Conservation (phyloP, 208 protist genomes). For the Trypanosoma caninum region DNA sequence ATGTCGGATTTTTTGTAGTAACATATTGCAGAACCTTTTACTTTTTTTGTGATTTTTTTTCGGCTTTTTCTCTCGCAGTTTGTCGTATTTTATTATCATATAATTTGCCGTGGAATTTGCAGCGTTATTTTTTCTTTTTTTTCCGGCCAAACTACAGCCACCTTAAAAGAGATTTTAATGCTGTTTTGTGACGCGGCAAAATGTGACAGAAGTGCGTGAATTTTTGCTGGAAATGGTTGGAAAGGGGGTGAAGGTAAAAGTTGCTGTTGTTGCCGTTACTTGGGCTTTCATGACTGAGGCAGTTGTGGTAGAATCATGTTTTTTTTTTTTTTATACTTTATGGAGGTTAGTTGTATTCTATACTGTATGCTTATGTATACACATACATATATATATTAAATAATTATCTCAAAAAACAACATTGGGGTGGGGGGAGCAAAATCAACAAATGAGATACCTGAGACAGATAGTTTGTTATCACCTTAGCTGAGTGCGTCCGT, state of each 20-base stretch:
- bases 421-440: not conserved
- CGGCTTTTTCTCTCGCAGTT: not conserved
- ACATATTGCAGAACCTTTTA: not conserved
- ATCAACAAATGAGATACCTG: not conserved
- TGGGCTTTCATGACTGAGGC: conserved; percentile 1
- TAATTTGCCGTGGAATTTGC: too few species aligned
- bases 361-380: not conserved
- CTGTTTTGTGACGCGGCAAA: conserved; percentile 2
- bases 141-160: conserved; percentile 25
- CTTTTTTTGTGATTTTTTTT: not conserved
- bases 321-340: not conserved
- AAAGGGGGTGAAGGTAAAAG: not conserved
- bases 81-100: too few species aligned
- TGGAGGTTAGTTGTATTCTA: not conserved
- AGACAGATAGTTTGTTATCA: too few species aligned
- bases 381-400: not conserved
- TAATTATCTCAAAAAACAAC: too few species aligned
- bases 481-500: not conserved
- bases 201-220: conserved; percentile 9
- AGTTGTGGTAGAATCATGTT: not conserved
- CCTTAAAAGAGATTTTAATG: conserved; percentile 8
- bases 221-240: not conserved
- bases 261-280: not conserved
- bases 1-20: conserved; percentile 7
- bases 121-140: conserved; percentile 6